Percentiles rank a stretch among this genome's conserved stretches.
Conservation (phyloP, 495 filamentous ascomycete species). For the Lophiostoma macrostomum region DNA sequence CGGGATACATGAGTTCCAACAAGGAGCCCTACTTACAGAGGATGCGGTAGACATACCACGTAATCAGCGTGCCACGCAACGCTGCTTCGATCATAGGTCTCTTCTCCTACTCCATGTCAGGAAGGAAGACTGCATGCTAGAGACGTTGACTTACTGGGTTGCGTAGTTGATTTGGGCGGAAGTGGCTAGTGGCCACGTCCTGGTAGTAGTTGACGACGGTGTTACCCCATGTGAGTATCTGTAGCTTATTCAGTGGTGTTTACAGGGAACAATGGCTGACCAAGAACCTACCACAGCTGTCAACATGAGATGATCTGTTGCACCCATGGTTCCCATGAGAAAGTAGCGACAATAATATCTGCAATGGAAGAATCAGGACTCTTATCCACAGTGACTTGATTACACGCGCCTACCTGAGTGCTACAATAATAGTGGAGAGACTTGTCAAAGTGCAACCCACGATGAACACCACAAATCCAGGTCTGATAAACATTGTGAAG, state of each 20-base stretch:
- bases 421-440: conserved; percentile 28
- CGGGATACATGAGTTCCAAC: too few species aligned
- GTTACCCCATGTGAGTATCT: conserved; percentile 29
- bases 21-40: too few species aligned
- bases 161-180: conserved; percentile 11
- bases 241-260: not conserved
- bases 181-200: conserved; percentile 7
- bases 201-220: conserved; percentile 30
- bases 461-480: conserved; percentile 25
- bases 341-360: conserved; percentile 31
- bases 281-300: conserved; percentile 16
- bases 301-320: conserved; percentile 28
- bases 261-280: not conserved
- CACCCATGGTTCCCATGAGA: conserved; percentile 23
- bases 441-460: conserved; percentile 25
- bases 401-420: conserved; percentile 15
- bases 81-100: conserved; percentile 1
- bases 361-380: not conserved
- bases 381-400: not conserved
- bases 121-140: not conserved
- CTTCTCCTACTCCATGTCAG: conserved; percentile 15
- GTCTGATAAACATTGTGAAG: conserved; percentile 15
- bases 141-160: conserved; percentile 14
- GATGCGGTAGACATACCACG: conserved; percentile 26
- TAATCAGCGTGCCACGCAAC: conserved; percentile 20